Percentiles rank a stretch among this genome's conserved stretches.
Evolutionary conservation across 1,284 basidiomycete genomes (phyloP).

Genomic region (Chalciporus sp.): DNA sequence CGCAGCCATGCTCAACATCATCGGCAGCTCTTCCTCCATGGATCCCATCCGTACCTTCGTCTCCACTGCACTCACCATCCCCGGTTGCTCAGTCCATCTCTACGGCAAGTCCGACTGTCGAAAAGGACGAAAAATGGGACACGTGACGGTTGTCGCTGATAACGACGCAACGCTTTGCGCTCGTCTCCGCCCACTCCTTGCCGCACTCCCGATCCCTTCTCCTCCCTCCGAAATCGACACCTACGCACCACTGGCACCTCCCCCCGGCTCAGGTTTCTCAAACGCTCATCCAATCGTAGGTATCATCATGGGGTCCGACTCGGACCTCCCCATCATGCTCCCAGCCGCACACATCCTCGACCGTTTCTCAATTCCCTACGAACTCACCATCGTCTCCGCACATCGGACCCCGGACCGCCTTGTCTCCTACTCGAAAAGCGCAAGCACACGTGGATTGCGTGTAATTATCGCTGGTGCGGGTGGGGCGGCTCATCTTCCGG

Average conservation of each 20-base stretch:
- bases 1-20: constrained; percentile 93
- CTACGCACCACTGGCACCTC: constrained; percentile 53
- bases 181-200: constrained; percentile 73
- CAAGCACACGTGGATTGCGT: constrained; percentile 73
- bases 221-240: constrained; percentile 51
- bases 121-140: constrained; percentile 96
- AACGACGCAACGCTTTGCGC: constrained; percentile 78
- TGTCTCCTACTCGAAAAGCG: constrained; percentile 81
- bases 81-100: constrained; percentile 85
- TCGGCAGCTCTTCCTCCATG: constrained; percentile 76
- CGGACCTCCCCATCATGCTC: constrained; percentile 93
- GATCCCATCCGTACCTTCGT: constrained; percentile 59
- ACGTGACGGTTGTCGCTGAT: constrained; percentile 88
- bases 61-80: constrained; percentile 57
- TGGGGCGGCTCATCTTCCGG: constrained; percentile 95
- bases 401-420: constrained; percentile 93
- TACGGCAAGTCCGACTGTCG: constrained; percentile 94
- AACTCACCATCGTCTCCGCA: constrained; percentile 94
- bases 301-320: constrained; percentile 99
- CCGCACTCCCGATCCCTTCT: constrained; percentile 59
- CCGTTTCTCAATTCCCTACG: constrained; percentile 84
- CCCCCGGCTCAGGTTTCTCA: constrained; percentile 54
- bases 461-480: constrained; percentile 95
- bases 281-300: constrained; percentile 83
- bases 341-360: constrained; percentile 87